Conservation (phyloP, 2,329 filamentous ascomycete species). For the Stachybotrys chartarum region DNA sequence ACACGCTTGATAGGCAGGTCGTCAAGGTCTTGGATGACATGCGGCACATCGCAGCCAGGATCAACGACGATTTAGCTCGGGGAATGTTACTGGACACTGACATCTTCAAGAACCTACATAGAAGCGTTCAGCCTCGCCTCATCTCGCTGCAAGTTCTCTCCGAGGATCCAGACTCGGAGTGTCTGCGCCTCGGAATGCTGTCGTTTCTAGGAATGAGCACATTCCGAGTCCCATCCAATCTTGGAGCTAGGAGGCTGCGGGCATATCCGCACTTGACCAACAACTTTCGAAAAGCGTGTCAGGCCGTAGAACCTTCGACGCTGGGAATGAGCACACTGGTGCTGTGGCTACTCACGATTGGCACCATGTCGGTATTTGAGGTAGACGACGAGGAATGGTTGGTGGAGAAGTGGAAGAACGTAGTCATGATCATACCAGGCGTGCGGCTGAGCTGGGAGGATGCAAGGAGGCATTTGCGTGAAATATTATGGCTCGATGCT, state of each 20-base stretch:
- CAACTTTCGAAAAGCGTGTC: background rate
- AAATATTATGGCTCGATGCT: background rate
- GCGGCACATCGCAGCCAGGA: background rate
- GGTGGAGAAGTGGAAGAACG: background rate
- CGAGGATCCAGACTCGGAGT: background rate
- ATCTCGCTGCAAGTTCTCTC: background rate
- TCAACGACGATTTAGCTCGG: background rate
- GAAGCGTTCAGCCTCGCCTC: background rate
- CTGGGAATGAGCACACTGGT: background rate
- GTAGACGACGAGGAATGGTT: background rate
- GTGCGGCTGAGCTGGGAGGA: background rate
- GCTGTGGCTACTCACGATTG: background rate
- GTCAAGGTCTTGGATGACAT: background rate
- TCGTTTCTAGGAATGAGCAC: background rate
- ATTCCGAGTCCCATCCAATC: background rate
- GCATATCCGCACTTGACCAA: background rate
- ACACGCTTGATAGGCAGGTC: background rate
- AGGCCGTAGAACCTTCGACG: background rate
- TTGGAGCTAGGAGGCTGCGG: background rate
- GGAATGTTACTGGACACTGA: background rate
- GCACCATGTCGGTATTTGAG: background rate
- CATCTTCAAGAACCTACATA: background rate
- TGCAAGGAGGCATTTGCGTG: background rate
- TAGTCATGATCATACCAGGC: background rate
- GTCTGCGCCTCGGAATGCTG: background rate